phyloP scores from a whole-genome alignment of 2,329 filamentous ascomycete species.

The Fusarium foetens region DNA sequence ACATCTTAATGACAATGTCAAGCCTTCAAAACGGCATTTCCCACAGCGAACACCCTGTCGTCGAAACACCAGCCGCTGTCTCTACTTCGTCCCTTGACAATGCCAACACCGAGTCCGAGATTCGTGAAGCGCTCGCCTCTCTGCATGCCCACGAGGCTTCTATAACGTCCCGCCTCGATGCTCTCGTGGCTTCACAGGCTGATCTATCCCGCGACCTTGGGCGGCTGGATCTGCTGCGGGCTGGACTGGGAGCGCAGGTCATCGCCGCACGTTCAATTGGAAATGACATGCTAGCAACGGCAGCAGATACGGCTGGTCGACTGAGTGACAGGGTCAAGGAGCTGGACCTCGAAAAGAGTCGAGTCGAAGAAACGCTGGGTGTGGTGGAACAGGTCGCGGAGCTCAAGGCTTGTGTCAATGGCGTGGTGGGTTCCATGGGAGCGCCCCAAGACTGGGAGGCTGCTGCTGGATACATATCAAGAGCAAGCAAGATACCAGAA shows the following conservation, averaged over 20 bases:
- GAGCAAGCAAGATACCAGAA: conserved; percentile 82
- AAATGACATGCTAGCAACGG: conserved; percentile 89
- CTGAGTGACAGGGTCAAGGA: conserved; percentile 88
- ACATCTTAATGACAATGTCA: conserved; percentile 58
- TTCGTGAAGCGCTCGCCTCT: conserved; percentile 78
- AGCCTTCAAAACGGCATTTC: conserved; percentile 57
- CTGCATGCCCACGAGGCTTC: conserved; percentile 80
- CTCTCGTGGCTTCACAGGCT: conserved; percentile 82
- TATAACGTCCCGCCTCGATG: conserved; percentile 79
- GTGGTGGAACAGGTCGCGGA: conserved; percentile 97
- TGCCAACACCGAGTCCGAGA: conserved; percentile 79
- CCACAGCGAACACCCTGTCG: conserved; percentile 48
- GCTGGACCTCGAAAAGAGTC: conserved; percentile 89
- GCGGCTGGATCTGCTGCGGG: conserved; percentile 88
- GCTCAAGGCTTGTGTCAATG: conserved; percentile 94
- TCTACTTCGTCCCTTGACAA: conserved; percentile 64
- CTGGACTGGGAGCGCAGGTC: conserved; percentile 86
- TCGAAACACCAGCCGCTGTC: conserved; percentile 33
- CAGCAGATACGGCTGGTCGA: conserved; percentile 84
- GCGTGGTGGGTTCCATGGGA: conserved; percentile 95
- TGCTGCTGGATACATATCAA: conserved; percentile 86
- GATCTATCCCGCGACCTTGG: conserved; percentile 88
- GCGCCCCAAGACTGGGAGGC: conserved; percentile 99
- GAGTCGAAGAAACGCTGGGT: conserved; percentile 88
- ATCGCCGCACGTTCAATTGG: conserved; percentile 84